Evolutionary conservation across 805 yeast species (phyloP).

Genomic region (Suhomyces xylopsoci): DNA sequence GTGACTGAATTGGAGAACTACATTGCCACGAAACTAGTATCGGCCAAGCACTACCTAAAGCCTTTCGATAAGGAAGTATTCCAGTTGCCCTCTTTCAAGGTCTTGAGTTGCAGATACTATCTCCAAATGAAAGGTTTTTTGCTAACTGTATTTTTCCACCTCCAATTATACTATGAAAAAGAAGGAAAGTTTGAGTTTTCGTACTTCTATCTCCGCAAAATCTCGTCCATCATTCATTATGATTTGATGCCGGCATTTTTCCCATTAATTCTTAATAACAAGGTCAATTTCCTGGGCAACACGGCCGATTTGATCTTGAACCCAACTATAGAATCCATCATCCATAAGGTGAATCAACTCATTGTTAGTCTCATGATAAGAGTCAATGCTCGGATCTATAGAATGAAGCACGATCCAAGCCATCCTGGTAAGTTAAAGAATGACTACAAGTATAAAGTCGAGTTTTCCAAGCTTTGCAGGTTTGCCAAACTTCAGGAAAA

Average conservation of each 20-base stretch:
- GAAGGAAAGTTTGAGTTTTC: constrained; percentile 24
- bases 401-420: constrained; percentile 15
- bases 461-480: constrained; percentile 21
- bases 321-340: constrained; percentile 29
- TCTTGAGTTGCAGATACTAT: constrained; percentile 13
- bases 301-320: constrained; percentile 42
- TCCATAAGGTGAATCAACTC: constrained; percentile 29
- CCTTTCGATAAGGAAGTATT: constrained; percentile 4
- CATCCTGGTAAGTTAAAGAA: constrained; percentile 19
- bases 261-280: constrained; percentile 29
- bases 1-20: constrained; percentile 2
- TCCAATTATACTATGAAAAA: constrained; percentile 41
- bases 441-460: constrained; percentile 16
- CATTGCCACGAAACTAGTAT: not conserved
- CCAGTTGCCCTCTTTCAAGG: constrained; percentile 10
- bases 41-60: not conserved
- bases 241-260: constrained; percentile 32
- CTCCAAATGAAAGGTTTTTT: constrained; percentile 18
- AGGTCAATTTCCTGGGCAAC: constrained; percentile 35
- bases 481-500: constrained; percentile 25
- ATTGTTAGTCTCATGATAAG: constrained; percentile 22
- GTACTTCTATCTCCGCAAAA: constrained; percentile 32
- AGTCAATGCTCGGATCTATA: constrained; percentile 20
- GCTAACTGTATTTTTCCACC: constrained; percentile 26
- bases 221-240: constrained; percentile 19